phyloP scores from a whole-genome alignment of 768 basidiomycete species.

The Suillus spraguei region DNA sequence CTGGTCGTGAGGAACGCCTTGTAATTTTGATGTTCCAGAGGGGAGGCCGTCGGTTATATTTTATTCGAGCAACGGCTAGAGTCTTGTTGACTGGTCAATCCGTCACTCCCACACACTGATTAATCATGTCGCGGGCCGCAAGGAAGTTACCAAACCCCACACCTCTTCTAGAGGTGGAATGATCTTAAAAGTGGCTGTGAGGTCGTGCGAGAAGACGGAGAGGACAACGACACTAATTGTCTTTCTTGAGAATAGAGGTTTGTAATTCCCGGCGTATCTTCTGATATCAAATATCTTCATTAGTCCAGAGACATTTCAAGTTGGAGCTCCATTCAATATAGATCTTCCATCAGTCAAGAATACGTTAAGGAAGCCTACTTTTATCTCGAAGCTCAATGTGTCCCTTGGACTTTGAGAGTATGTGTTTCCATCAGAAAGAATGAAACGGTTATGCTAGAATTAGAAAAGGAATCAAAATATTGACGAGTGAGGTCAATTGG shows the following conservation, averaged over 20 bases:
- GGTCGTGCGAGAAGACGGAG: background rate
- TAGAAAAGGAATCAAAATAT: background rate
- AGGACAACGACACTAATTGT: background rate
- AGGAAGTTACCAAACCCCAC: background rate
- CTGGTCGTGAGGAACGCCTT: background rate
- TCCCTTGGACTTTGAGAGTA: no score
- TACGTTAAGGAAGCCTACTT: background rate
- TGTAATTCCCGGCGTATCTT: background rate
- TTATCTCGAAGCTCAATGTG: background rate
- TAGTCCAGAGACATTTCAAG: background rate
- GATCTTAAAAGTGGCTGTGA: background rate
- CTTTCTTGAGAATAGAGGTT: background rate
- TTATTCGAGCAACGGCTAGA: background rate
- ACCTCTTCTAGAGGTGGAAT: background rate
- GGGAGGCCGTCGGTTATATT: slow-evolving; percentile 1
- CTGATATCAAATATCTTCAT: slow-evolving; percentile 1
- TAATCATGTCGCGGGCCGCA: background rate
- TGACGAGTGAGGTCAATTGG: background rate
- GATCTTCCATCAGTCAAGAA: background rate
- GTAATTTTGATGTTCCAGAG: slow-evolving; percentile 13
- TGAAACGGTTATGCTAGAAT: background rate
- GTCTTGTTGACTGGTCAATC: no score
- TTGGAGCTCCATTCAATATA: background rate
- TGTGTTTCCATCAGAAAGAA: slow-evolving; percentile 1
- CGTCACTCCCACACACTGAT: background rate